A percentile compares a stretch with the other conserved stretches of the same genome.
Conservation (phyloP, 805 yeast species). For the Myxozyma geophila region DNA sequence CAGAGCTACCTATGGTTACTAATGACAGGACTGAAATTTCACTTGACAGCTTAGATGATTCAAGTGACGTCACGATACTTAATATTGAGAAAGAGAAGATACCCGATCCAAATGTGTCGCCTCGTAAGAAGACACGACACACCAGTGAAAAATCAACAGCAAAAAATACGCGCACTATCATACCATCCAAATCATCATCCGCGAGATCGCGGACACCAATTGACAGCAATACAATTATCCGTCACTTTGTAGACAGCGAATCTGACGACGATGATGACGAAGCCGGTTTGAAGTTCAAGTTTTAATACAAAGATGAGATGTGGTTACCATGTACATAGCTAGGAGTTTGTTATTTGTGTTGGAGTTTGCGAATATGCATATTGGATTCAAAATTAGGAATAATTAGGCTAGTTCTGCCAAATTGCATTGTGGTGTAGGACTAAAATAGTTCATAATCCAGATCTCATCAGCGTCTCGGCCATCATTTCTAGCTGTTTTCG, state of each 20-base stretch:
- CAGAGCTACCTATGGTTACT: neutral
- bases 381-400: neutral
- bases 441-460: slow-evolving; percentile 10
- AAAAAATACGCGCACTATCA: no score
- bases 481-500: slow-evolving; percentile 23
- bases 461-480: slow-evolving; percentile 22
- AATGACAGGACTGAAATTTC: no score
- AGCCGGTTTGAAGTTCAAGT: slow-evolving; percentile 22
- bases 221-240: neutral
- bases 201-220: neutral
- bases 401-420: no score
- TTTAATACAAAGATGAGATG: neutral
- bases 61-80: no score
- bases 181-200: neutral
- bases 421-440: neutral
- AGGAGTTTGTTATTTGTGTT: neutral
- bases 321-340: neutral
- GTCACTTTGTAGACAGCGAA: slow-evolving; percentile 3
- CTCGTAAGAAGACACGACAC: no score
- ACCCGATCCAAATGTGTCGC: no score
- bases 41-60: no score
- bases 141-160: no score
- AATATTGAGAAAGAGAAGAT: no score
- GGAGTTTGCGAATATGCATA: neutral
- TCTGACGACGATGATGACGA: slow-evolving; percentile 16